phyloP scores from a whole-genome alignment of 176 grass and related monocot genomes.

The Carex myosuroides region DNA sequence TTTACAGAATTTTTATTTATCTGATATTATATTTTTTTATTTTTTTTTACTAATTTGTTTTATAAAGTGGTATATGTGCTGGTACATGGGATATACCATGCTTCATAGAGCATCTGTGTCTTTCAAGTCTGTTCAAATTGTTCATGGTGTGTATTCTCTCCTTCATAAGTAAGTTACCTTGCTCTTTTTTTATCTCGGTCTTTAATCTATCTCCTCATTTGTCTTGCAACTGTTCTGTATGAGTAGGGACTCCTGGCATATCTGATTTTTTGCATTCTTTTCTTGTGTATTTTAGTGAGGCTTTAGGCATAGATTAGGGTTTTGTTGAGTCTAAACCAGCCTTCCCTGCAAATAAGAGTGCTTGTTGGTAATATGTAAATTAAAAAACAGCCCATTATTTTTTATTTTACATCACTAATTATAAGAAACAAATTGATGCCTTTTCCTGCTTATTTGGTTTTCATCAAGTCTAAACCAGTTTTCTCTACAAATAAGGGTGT shows the following conservation, averaged over 20 bases:
- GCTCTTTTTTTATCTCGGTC: not conserved
- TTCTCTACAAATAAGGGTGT: not conserved
- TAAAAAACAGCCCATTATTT: not conserved
- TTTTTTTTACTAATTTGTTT: not conserved
- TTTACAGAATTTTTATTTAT: not conserved
- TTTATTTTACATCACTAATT: not conserved
- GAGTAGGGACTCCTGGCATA: not conserved
- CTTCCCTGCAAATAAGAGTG: not conserved
- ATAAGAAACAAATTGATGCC: not conserved
- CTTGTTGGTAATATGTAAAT: not conserved
- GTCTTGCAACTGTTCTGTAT: not conserved
- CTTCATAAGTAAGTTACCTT: conserved; percentile 27
- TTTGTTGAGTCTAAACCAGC: not conserved
- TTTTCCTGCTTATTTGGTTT: not conserved
- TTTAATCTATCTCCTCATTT: not conserved
- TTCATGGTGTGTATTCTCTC: conserved; percentile 27
- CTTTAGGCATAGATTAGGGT: not conserved
- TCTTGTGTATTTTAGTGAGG: not conserved
- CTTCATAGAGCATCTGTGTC: conserved; percentile 56
- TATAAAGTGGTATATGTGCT: conserved; percentile 37
- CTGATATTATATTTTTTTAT: not conserved
- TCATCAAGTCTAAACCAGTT: not conserved
- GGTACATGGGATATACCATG: conserved; percentile 52
- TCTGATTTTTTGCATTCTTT: not conserved
- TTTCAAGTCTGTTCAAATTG: conserved; percentile 37